phyloP scores from a whole-genome alignment of 1,284 basidiomycete species.

The Butyriboletus regius region DNA sequence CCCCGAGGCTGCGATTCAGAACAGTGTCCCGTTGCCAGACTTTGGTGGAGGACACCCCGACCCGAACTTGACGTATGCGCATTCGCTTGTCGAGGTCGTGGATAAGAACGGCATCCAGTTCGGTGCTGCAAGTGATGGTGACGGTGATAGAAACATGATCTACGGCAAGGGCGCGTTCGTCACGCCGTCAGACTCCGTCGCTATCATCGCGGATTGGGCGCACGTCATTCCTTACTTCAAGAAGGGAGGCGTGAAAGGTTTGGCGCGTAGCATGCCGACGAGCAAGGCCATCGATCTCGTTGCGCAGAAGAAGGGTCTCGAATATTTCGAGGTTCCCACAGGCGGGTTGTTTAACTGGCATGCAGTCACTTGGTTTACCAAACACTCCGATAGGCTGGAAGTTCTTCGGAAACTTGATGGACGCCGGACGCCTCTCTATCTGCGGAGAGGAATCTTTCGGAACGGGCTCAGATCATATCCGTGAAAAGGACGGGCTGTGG shows the following conservation, averaged over 20 bases:
- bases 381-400: slow-evolving; percentile 74
- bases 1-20: slow-evolving; percentile 76
- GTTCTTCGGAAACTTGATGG: slow-evolving; percentile 99
- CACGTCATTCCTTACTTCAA: slow-evolving; percentile 95
- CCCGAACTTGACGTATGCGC: slow-evolving; percentile 96
- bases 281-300: slow-evolving; percentile 95
- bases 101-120: slow-evolving; percentile 84
- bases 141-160: slow-evolving; percentile 99
- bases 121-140: slow-evolving; percentile 94
- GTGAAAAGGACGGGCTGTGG: slow-evolving; percentile 99
- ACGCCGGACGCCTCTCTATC: slow-evolving; percentile 92
- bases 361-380: slow-evolving; percentile 1
- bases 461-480: slow-evolving; percentile 98
- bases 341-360: slow-evolving; percentile 39
- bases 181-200: slow-evolving; percentile 93
- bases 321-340: slow-evolving; percentile 94
- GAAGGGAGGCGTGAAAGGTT: slow-evolving; percentile 83
- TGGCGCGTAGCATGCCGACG: slow-evolving; percentile 95
- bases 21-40: slow-evolving; percentile 84
- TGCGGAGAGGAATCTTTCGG: slow-evolving; percentile 99
- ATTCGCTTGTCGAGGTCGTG: slow-evolving; percentile 86
- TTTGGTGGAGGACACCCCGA: slow-evolving; percentile 98
- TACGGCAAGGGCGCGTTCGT: slow-evolving; percentile 97
- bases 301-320: slow-evolving; percentile 87
- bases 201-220: slow-evolving; percentile 98